A percentile compares a stretch with the other conserved stretches of the same genome.
Conservation (phyloP, 495 filamentous ascomycete species). For the Pseudomonodictys pantanalensis region DNA sequence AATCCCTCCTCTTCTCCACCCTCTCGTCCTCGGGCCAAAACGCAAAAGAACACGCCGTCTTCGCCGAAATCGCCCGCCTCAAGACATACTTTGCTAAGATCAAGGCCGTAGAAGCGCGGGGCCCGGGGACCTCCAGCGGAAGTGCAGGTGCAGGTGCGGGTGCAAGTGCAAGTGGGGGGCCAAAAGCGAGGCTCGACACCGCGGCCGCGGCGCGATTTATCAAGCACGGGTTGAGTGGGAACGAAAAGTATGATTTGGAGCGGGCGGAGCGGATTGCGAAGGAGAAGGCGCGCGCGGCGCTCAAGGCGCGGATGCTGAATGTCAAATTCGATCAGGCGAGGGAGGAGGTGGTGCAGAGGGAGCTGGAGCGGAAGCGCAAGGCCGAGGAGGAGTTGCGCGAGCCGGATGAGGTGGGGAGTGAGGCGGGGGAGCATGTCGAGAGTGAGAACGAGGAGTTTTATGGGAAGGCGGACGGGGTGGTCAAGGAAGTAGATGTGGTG, state of each 20-base stretch:
- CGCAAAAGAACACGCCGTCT: constrained; percentile 79
- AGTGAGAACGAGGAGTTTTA: constrained; percentile 18
- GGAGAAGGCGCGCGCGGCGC: constrained; percentile 45
- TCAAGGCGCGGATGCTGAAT: not conserved
- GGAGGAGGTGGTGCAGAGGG: constrained; percentile 40
- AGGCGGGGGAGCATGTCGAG: not conserved
- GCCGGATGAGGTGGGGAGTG: constrained; percentile 35
- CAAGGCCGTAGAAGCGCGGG: constrained; percentile 56
- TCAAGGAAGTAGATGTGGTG: too few species aligned
- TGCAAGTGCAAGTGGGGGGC: constrained; percentile 49
- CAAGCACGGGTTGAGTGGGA: constrained; percentile 70
- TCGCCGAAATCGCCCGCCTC: constrained; percentile 76
- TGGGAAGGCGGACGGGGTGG: not conserved
- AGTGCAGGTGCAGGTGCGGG: too few species aligned
- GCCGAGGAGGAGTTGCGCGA: constrained; percentile 24
- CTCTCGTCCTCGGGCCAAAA: constrained; percentile 76
- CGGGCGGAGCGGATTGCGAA: constrained; percentile 29
- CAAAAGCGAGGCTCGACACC: constrained; percentile 62
- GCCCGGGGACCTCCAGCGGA: too few species aligned
- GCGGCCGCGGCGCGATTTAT: constrained; percentile 78
- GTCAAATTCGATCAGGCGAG: constrained; percentile 37
- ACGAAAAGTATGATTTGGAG: constrained; percentile 51
- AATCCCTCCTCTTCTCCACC: constrained; percentile 79
- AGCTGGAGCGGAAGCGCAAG: constrained; percentile 24
- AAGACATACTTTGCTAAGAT: constrained; percentile 94